phyloP scores from a whole-genome alignment of 106 monocot species.

The Platanthera zijinensis region DNA sequence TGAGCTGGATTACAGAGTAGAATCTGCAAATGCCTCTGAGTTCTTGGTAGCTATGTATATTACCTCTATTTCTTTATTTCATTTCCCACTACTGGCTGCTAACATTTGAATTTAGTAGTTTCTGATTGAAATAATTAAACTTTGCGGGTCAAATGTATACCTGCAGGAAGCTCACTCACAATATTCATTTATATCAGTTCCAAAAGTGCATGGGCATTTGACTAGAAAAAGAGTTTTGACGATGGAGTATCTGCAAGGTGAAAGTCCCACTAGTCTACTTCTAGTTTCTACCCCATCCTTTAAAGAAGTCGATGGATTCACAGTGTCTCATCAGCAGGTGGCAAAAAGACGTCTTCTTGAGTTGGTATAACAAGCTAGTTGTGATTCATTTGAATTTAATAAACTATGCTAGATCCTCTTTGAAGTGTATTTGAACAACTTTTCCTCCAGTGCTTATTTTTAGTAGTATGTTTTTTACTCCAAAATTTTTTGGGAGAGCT shows the following conservation, averaged over 20 bases:
- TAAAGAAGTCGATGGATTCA: conserved; percentile 11
- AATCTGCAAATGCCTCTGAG: conserved; percentile 81
- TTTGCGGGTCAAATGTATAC: neutral
- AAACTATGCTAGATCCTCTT: neutral
- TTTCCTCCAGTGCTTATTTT: neutral
- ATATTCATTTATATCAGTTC: conserved; percentile 76
- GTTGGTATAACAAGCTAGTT: conserved; percentile 39
- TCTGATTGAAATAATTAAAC: neutral
- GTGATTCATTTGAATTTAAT: neutral
- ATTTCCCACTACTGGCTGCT: neutral
- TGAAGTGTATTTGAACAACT: neutral
- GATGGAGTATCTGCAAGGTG: conserved; percentile 75
- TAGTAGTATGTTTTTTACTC: neutral
- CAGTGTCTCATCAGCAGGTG: conserved; percentile 31
- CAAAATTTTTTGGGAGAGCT: neutral
- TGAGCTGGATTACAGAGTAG: conserved; percentile 80
- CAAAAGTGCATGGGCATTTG: conserved; percentile 54
- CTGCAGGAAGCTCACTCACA: conserved; percentile 66
- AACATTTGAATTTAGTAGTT: neutral
- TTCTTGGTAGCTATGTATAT: conserved; percentile 45
- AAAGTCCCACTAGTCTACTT: conserved; percentile 64
- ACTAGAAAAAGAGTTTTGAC: conserved; percentile 75
- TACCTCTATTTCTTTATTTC: neutral
- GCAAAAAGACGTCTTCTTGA: conserved; percentile 64
- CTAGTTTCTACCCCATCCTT: conserved; percentile 24